A percentile compares a stretch with the other conserved stretches of the same genome.
Evolutionary conservation across 176 grass and related monocot species (phyloP).

Genomic region (Carex pumila): DNA sequence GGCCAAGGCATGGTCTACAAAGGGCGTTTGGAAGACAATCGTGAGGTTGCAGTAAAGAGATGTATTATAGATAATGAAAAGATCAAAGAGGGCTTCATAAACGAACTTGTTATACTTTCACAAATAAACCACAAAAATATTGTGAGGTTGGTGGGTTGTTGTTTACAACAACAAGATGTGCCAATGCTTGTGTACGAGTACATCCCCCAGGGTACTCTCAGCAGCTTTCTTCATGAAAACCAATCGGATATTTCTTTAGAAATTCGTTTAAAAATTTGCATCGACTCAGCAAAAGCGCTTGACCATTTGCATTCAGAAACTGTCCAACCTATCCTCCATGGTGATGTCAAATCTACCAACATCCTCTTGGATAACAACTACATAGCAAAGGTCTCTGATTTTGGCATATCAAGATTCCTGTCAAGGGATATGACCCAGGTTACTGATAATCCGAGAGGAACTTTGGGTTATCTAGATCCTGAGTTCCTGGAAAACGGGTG

Average conservation of each 20-base stretch:
- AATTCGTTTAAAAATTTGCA: slow-evolving; percentile 26
- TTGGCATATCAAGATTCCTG: slow-evolving; percentile 41
- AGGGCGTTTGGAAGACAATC: slow-evolving; percentile 25
- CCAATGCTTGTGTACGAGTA: slow-evolving; percentile 49
- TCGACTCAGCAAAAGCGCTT: slow-evolving; percentile 37
- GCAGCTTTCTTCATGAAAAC: slow-evolving; percentile 36
- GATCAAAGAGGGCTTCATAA: slow-evolving; percentile 35
- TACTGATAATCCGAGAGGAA: slow-evolving; percentile 41
- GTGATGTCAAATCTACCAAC: slow-evolving; percentile 56
- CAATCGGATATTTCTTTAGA: background rate
- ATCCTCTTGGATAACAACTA: slow-evolving; percentile 39
- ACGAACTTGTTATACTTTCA: slow-evolving; percentile 52
- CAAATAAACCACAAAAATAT: slow-evolving; percentile 58
- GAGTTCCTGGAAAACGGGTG: slow-evolving; percentile 28
- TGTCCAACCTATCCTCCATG: slow-evolving; percentile 40
- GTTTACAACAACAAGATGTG: slow-evolving; percentile 41
- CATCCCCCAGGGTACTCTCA: slow-evolving; percentile 39
- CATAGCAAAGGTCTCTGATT: slow-evolving; percentile 46
- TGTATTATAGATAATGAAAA: slow-evolving; percentile 27
- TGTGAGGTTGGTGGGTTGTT: slow-evolving; percentile 49
- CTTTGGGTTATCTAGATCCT: slow-evolving; percentile 53
- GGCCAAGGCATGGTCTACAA: slow-evolving; percentile 44
- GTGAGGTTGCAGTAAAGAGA: slow-evolving; percentile 41
- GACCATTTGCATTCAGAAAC: slow-evolving; percentile 40
- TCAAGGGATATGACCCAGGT: slow-evolving; percentile 39